phyloP scores from a whole-genome alignment of 1,284 basidiomycete species.

The Gomphus sp. region DNA sequence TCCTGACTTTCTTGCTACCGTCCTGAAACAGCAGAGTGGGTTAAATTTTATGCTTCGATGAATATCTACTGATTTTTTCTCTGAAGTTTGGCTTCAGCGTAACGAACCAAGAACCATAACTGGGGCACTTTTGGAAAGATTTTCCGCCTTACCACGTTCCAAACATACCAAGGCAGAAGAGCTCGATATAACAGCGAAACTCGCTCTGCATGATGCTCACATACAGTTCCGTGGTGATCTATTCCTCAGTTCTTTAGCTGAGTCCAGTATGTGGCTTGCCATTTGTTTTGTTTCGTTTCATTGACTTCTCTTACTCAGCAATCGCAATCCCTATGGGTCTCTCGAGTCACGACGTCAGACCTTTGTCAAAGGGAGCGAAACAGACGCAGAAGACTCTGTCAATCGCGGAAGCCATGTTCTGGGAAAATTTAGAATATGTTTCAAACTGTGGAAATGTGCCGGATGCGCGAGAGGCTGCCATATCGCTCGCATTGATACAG shows the following conservation, averaged over 20 bases:
- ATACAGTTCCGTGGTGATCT: constrained; percentile 74
- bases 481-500: constrained; percentile 62
- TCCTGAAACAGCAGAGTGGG: constrained; percentile 67
- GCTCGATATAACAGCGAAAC: constrained; percentile 59
- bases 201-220: constrained; percentile 69
- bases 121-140: constrained; percentile 46
- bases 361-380: constrained; percentile 37
- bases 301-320: constrained; percentile 33
- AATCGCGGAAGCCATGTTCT: constrained; percentile 63
- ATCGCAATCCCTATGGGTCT: constrained; percentile 80
- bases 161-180: constrained; percentile 62
- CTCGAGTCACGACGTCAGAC: constrained; percentile 34
- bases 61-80: constrained; percentile 8
- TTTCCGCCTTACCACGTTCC: constrained; percentile 49
- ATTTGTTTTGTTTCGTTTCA: not conserved
- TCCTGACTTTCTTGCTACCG: constrained; percentile 53
- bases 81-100: constrained; percentile 64
- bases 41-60: not conserved
- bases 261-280: constrained; percentile 56
- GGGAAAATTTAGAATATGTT: constrained; percentile 52
- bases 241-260: constrained; percentile 77
- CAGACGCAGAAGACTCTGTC: constrained; percentile 56
- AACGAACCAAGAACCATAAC: constrained; percentile 50
- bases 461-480: constrained; percentile 62
- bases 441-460: constrained; percentile 52